These are phyloP conservation scores for Tylopilus rubrobrunneus DNA, from an alignment of 768 basidiomycete genomes.

Conservation along the genomic window DNA sequence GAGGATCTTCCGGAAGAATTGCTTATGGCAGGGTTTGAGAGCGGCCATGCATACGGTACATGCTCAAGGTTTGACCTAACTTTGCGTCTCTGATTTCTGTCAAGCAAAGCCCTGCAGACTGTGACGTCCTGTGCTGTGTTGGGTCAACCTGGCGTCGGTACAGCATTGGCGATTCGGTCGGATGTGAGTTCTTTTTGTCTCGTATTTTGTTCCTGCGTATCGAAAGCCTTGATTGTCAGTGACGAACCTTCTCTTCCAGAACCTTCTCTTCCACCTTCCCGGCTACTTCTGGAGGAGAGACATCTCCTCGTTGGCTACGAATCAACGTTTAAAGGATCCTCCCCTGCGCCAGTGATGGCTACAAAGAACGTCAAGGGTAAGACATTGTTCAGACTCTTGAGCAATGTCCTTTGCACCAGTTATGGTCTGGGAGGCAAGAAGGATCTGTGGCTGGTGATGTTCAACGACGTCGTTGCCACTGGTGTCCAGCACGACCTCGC, in stretches of 20 bases:
- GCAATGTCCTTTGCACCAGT: constrained; percentile 73
- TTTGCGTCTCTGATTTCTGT: not conserved
- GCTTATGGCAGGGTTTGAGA: constrained; percentile 64
- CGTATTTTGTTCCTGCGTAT: not conserved
- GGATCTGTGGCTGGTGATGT: constrained; percentile 92
- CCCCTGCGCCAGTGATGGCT: constrained; percentile 34
- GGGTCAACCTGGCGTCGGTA: constrained; percentile 68
- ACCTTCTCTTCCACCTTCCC: constrained; percentile 43
- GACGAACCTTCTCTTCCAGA: constrained; percentile 48
- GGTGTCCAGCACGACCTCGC: constrained; percentile 59
- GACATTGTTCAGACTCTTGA: constrained; percentile 83
- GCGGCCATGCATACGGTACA: constrained; percentile 72
- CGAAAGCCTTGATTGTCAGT: constrained; percentile 30
- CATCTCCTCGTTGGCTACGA: constrained; percentile 41
- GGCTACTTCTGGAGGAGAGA: constrained; percentile 83
- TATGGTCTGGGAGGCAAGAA: constrained; percentile 63
- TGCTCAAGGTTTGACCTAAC: not conserved
- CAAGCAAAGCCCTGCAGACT: constrained; percentile 53
- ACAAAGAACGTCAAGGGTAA: constrained; percentile 70
- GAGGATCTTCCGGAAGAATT: constrained; percentile 70
- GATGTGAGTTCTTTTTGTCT: constrained; percentile 26
- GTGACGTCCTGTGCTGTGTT: constrained; percentile 64
- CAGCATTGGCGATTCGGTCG: constrained; percentile 72
- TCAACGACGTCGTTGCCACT: constrained; percentile 88
- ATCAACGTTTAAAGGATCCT: constrained; percentile 25